A percentile compares a stretch with the other conserved stretches of the same genome.
These are phyloP conservation scores for Scheffersomyces quercinus DNA, from an alignment of 1,139 yeast genomes.

Conservation along the genomic window DNA sequence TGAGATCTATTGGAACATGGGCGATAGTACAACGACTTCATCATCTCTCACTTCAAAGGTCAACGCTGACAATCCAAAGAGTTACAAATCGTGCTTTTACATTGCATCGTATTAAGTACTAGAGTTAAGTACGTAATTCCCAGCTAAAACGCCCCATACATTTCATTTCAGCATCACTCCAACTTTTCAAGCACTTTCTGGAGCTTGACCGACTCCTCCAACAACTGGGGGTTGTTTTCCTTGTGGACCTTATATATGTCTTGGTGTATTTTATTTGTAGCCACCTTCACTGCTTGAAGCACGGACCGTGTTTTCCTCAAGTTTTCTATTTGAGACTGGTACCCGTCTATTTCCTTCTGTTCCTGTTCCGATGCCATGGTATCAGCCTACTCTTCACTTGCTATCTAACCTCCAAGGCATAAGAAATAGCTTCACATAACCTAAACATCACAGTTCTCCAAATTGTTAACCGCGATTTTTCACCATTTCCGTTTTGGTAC, in stretches of 20 bases:
- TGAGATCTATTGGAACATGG: background rate
- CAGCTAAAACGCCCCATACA: background rate
- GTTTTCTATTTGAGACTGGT: constrained; percentile 14
- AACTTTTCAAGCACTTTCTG: background rate
- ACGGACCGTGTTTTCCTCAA: constrained; percentile 30
- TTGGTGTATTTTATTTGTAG: constrained; percentile 25
- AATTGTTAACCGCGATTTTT: too few relatives aligned
- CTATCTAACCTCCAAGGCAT: too few relatives aligned
- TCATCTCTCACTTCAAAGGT: too few relatives aligned
- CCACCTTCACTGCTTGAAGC: constrained; percentile 28
- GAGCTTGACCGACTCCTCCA: constrained; percentile 4
- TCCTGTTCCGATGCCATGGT: too few relatives aligned
- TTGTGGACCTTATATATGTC: constrained; percentile 23
- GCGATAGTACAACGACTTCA: too few relatives aligned
- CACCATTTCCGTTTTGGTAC: too few relatives aligned
- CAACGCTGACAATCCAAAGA: too few relatives aligned
- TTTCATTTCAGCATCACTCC: background rate
- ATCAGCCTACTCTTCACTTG: too few relatives aligned
- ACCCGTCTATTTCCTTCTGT: background rate
- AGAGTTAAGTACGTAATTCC: background rate
- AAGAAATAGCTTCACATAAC: too few relatives aligned
- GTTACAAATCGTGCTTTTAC: background rate
- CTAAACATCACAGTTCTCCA: too few relatives aligned
- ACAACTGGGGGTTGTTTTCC: constrained; percentile 12
- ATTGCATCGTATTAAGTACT: background rate